Evolutionary conservation across 1,284 basidiomycete species (phyloP), one percentile per base, ranked within the genome.

Genomic region (Pseudozyma sp.): DNA sequence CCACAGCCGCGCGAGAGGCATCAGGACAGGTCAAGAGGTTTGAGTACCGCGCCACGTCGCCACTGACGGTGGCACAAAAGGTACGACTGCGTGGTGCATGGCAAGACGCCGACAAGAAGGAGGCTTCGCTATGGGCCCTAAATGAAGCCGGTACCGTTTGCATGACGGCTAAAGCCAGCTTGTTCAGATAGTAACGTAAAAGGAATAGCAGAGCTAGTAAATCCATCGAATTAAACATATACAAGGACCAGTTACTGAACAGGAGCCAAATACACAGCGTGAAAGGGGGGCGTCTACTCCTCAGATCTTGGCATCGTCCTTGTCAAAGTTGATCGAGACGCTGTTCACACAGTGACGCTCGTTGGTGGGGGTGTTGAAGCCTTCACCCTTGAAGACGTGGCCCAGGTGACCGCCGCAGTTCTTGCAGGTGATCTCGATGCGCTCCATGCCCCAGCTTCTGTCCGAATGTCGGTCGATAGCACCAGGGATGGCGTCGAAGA

Each of bases 401-500:
- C 94, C 94, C 11, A 97, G 87, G 83, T 97, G 94, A 2, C 94
- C 93, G 13, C 92, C 93, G 76, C 94, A 96, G 45, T 81, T 79
- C 51, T 81, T 88, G 81, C 92, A 94, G 24, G 89, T 91, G 50
- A 94, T 93, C 85, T 93, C 92, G 7, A 86, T 92, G 64, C 92
- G 67, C 53, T 79, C 75, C 85, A 86, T 86, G 45, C 86, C 86
- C 77, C 85, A 85, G 11, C 85, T 84, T 30, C 74, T 68, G 76
- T 87, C 86, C 48, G 85, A 84, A 50, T 86, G 85, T 43, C 87
- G 88, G 57, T 85, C 88, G n/a, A 97, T 92, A 13, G 94, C 93
- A 37, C 94, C 94, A 1, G 94, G 94, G 63, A 97, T 90, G 3
- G 93, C 92, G 81, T 96, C 94, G 83, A 92, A 97, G 88, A 95